These are phyloP conservation scores for Rubia tinctorum DNA, from an alignment of 305 asterid genomes.

Conservation along the genomic window DNA sequence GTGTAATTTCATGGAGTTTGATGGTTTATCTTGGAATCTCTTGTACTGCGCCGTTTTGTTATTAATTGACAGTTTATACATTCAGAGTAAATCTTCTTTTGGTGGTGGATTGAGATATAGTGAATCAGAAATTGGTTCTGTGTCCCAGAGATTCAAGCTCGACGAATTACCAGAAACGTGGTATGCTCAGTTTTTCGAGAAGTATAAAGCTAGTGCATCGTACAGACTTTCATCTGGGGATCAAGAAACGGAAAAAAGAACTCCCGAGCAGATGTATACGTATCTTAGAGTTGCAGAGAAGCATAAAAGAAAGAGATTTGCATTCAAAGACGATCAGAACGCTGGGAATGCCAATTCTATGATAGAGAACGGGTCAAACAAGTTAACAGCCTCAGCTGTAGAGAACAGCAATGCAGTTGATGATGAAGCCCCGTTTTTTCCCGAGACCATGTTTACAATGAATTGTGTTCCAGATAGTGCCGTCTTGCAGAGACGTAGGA, in stretches of 20 bases:
- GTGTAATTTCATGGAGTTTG: neutral
- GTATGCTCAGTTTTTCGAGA: constrained; percentile 83
- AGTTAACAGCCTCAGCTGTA: constrained; percentile 35
- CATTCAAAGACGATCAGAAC: constrained; percentile 46
- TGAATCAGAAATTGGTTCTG: constrained; percentile 57
- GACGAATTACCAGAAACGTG: constrained; percentile 90
- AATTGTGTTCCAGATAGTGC: constrained; percentile 94
- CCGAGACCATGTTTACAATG: constrained; percentile 79
- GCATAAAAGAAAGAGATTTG: constrained; percentile 79
- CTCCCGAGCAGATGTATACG: constrained; percentile 84
- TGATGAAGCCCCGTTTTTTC: constrained; percentile 61
- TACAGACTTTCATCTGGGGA: constrained; percentile 63
- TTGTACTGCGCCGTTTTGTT: constrained; percentile 6
- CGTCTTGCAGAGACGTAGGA: constrained; percentile 37
- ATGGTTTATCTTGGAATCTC: neutral
- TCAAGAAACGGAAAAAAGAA: constrained; percentile 80
- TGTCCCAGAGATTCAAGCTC: constrained; percentile 55
- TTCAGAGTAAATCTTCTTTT: constrained; percentile 48
- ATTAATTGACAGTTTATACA: constrained; percentile 29
- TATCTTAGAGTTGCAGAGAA: constrained; percentile 79
- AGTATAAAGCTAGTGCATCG: constrained; percentile 61
- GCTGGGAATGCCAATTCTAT: constrained; percentile 27
- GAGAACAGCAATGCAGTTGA: constrained; percentile 44
- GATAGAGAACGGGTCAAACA: constrained; percentile 39
- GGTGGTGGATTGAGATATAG: constrained; percentile 57